Evolutionary conservation across 768 basidiomycete species (phyloP), one percentile per base, ranked within the genome.

Genomic region (Mycena galericulata): DNA sequence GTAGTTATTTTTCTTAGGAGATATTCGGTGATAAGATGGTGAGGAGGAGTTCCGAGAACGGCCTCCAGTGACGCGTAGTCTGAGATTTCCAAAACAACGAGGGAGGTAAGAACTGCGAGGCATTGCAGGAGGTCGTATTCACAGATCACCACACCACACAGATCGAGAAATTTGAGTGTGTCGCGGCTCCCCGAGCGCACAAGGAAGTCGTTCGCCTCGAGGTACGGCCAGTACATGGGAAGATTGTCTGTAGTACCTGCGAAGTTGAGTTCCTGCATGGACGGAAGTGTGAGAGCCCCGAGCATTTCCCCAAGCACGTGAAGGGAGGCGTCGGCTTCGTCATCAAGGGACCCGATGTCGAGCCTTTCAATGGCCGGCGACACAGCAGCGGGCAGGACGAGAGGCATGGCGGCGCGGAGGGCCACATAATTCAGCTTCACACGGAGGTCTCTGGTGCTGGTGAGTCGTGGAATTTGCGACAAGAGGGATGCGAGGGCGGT

Each of bases 21-120:
- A 4, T 26, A 41, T 3, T 62, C 49, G 3, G 60, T 51, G 49
- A 51, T 62, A 24, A 62, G 47, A 18, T 40, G 47, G 20, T 62
- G 20, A 4, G 34, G 34, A 7, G 20, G n/a, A n/a, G n/a, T 1
- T 24, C 36, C 30, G 12, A 6, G 15, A 10, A 30, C 50, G 20
- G 3, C 50, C 6, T 18, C 50, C 18, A n/a, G 17, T 0, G 50
- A 2, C 18, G 36, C 27, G 26, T 62, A 38, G 36, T 62, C 60
- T 6, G 47, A 38, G 34, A 62, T 41, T 36, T 38, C 26, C 10
- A 62, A 49, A n/a, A 55, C 45, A 2, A 2, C 14, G 43, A 64
- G 53, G 17, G 36, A 2, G 14, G 62, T 51, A 2, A 64, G 32
- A 15, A n/a, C 53, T 20, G 30, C 24, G 15, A 64, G 53, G 30